phyloP scores from a whole-genome alignment of 257 asterid genomes.

The Rhazya stricta region DNA sequence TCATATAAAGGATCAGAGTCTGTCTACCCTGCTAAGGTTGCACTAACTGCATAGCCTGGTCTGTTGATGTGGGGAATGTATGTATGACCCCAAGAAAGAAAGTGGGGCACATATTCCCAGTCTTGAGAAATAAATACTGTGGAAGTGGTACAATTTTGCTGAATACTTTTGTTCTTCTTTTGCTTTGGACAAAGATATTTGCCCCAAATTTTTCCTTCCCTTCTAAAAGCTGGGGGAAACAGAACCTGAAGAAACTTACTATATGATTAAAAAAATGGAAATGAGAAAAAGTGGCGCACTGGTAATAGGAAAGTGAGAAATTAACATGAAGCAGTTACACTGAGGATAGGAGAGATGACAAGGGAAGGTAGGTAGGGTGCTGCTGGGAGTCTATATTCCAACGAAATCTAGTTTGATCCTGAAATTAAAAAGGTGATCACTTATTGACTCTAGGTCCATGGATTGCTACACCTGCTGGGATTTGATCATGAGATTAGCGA shows the following conservation, averaged over 20 bases:
- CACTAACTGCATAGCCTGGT: background rate
- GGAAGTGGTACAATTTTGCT: background rate
- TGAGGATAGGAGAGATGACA: background rate
- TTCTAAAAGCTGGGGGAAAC: no score
- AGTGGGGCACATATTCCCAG: background rate
- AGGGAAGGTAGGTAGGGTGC: background rate
- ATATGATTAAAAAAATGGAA: background rate
- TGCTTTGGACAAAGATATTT: no score
- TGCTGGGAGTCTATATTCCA: background rate
- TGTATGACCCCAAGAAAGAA: background rate
- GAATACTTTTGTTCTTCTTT: background rate
- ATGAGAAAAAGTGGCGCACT: background rate
- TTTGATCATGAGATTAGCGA: constrained; percentile 95
- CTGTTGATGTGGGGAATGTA: background rate
- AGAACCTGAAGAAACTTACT: background rate
- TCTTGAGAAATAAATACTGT: background rate
- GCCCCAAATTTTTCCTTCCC: background rate
- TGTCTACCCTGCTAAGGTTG: background rate
- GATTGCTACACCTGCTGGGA: constrained; percentile 92
- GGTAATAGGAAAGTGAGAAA: background rate
- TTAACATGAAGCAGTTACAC: background rate
- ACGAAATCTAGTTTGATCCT: background rate
- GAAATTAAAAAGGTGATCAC: constrained; percentile 11
- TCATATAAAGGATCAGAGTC: background rate
- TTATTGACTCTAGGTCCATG: constrained; percentile 69